A percentile compares a stretch with the other conserved stretches of the same genome.
Evolutionary conservation across 768 basidiomycete genomes (phyloP).

Genomic region (Tricholoma saponaceum): DNA sequence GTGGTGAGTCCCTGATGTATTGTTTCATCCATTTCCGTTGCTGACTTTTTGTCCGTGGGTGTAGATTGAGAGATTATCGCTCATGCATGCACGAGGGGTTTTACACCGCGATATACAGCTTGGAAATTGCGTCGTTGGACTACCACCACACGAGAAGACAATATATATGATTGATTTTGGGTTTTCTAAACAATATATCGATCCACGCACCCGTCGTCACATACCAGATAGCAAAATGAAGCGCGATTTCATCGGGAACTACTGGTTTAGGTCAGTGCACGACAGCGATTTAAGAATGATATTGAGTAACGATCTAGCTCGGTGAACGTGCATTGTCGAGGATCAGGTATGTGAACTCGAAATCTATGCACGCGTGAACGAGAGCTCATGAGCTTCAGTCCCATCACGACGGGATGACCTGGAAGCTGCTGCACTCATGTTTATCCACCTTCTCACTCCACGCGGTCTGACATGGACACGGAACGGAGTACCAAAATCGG

Average conservation of each 20-base stretch:
- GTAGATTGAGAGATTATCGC: constrained; percentile 68
- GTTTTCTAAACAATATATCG: constrained; percentile 76
- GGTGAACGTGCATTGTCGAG: constrained; percentile 72
- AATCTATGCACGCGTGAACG: constrained; percentile 1
- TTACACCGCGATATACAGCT: constrained; percentile 79
- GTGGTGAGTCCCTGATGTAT: constrained; percentile 42
- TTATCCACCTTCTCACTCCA: constrained; percentile 76
- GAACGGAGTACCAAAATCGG: constrained; percentile 73
- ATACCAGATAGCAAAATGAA: constrained; percentile 65
- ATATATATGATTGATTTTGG: constrained; percentile 88
- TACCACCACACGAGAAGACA: constrained; percentile 49
- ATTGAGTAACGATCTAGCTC: constrained; percentile 34
- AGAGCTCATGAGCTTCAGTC: constrained; percentile 36
- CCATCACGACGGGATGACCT: constrained; percentile 78
- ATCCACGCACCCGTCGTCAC: constrained; percentile 59
- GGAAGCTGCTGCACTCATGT: constrained; percentile 73
- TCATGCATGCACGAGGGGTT: constrained; percentile 71
- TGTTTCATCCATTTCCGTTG: constrained; percentile 1
- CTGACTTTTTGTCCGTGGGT: constrained; percentile 6
- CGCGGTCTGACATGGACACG: constrained; percentile 76
- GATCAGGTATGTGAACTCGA: constrained; percentile 47
- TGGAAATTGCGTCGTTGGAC: constrained; percentile 70
- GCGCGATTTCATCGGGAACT: constrained; percentile 79
- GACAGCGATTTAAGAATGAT: background rate
- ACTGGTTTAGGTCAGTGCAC: constrained; percentile 64